Evolutionary conservation across 192 early-diverging fungal genomes (phyloP).

Genomic region (Lobosporangium transversale): DNA sequence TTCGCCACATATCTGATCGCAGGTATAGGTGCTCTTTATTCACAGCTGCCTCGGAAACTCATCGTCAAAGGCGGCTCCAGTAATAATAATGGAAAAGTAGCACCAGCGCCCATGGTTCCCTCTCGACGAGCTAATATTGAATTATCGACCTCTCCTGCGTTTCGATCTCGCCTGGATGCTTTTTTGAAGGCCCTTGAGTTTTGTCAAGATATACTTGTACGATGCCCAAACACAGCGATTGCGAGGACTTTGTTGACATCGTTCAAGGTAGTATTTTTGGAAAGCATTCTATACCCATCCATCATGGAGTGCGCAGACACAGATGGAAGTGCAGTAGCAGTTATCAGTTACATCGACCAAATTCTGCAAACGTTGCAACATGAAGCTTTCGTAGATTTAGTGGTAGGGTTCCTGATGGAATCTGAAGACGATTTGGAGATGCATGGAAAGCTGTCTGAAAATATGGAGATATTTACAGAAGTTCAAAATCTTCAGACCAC

Average conservation of each 20-base stretch:
- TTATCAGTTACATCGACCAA: constrained; percentile 88
- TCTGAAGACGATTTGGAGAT: constrained; percentile 62
- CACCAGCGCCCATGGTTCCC: not conserved
- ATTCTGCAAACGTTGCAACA: constrained; percentile 82
- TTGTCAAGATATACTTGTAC: constrained; percentile 74
- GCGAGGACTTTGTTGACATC: constrained; percentile 66
- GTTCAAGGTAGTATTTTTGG: constrained; percentile 83
- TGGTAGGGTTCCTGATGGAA: constrained; percentile 84
- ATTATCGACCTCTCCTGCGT: constrained; percentile 64
- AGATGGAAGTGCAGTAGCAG: constrained; percentile 90
- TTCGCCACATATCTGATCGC: constrained; percentile 87
- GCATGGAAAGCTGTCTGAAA: constrained; percentile 17
- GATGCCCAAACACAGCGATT: constrained; percentile 74
- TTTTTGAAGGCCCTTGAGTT: constrained; percentile 76
- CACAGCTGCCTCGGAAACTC: constrained; percentile 86
- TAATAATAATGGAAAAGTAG: constrained; percentile 7
- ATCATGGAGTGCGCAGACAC: constrained; percentile 89
- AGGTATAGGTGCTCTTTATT: constrained; percentile 88
- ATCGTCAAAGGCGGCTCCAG: constrained; percentile 58
- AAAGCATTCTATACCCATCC: constrained; percentile 87
- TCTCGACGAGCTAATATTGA: constrained; percentile 57
- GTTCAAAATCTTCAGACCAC: constrained; percentile 58
- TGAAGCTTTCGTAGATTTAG: constrained; percentile 75
- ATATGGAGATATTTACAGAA: constrained; percentile 51
- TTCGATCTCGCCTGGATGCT: constrained; percentile 74